A percentile compares a stretch with the other conserved stretches of the same genome.
phyloP scores from a whole-genome alignment of 2,329 filamentous ascomycete genomes.

The Grosmannia huntii region DNA sequence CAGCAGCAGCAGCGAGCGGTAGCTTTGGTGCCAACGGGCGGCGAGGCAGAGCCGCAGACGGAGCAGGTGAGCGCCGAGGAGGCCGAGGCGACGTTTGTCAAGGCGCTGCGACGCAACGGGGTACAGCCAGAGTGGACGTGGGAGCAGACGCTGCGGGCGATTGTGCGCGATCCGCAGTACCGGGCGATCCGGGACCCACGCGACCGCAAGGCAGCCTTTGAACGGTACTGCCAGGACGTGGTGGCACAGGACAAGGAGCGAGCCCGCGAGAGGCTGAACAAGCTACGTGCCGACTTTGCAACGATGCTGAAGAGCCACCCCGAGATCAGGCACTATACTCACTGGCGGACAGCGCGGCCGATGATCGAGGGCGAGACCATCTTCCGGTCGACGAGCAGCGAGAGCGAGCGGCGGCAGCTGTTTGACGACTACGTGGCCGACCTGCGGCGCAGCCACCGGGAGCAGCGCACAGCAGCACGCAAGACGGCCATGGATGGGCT shows the following conservation, averaged over 20 bases:
- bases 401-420: constrained; percentile 74
- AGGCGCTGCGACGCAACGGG: constrained; percentile 71
- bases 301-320: constrained; percentile 94
- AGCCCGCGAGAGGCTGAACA: constrained; percentile 83
- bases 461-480: constrained; percentile 58
- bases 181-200: constrained; percentile 85
- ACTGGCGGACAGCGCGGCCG: constrained; percentile 89
- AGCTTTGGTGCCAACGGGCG: constrained; percentile 47
- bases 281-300: constrained; percentile 85
- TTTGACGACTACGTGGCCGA: constrained; percentile 89
- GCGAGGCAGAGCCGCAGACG: constrained; percentile 53
- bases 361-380: constrained; percentile 94
- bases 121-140: constrained; percentile 88
- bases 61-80: constrained; percentile 73
- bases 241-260: constrained; percentile 87
- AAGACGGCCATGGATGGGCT: constrained; percentile 79
- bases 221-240: constrained; percentile 87
- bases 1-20: constrained; percentile 32
- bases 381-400: constrained; percentile 80
- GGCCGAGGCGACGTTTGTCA: constrained; percentile 85
- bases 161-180: constrained; percentile 85
- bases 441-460: constrained; percentile 67
- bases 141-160: constrained; percentile 76
- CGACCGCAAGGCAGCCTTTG: constrained; percentile 80
- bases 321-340: constrained; percentile 92